These are phyloP conservation scores for Amaranthus palmeri DNA, from an alignment of 148 eudicot species.

Conservation along the genomic window DNA sequence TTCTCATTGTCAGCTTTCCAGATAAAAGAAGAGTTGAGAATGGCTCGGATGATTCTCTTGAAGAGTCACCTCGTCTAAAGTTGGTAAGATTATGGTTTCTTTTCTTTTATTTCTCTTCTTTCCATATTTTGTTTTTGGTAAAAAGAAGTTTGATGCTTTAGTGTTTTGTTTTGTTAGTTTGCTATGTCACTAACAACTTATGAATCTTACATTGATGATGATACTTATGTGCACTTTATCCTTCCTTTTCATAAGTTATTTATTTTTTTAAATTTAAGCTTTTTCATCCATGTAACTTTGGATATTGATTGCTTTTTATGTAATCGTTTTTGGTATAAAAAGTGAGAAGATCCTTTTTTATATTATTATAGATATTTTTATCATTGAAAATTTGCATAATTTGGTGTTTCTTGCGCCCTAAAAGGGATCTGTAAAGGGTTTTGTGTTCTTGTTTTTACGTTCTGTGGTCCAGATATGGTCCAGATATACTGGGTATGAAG, in stretches of 20 bases:
- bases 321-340: background rate
- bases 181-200: constrained; percentile 19
- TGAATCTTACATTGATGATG: constrained; percentile 26
- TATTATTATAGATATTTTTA: too few species aligned
- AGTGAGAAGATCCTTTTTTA: background rate
- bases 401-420: too few species aligned
- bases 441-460: background rate
- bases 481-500: constrained; percentile 1
- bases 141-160: constrained; percentile 18
- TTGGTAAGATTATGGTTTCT: constrained; percentile 39
- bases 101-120: constrained; percentile 25
- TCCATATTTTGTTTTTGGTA: constrained; percentile 19
- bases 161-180: constrained; percentile 21
- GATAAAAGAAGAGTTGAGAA: constrained; percentile 37
- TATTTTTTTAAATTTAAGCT: constrained; percentile 4
- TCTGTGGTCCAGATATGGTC: too few species aligned
- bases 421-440: background rate
- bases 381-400: too few species aligned
- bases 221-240: constrained; percentile 26
- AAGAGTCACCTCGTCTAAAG: constrained; percentile 35
- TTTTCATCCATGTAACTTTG: constrained; percentile 12
- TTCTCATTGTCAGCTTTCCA: constrained; percentile 43
- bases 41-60: constrained; percentile 33
- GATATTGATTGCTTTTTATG: background rate
- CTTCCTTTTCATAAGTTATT: background rate